Conservation (phyloP, 306 rosid species). For the Vigna radiata region DNA sequence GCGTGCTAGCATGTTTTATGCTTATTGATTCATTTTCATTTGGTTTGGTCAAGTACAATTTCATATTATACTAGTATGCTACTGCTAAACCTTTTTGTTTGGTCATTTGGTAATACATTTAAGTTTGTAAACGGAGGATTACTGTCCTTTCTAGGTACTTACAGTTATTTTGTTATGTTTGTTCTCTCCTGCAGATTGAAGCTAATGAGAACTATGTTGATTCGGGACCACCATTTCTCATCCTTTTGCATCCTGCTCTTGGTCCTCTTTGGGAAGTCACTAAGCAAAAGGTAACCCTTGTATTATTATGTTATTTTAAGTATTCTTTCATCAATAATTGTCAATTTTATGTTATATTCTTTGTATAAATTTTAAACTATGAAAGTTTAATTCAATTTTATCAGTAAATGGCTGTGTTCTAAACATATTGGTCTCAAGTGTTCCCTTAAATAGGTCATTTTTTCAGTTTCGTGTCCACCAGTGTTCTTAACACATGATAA, state of each 20-base stretch:
- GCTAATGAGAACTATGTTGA: conserved; percentile 71
- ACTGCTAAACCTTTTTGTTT: background rate
- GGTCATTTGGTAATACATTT: conserved; percentile 34
- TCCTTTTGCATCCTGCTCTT: conserved; percentile 93
- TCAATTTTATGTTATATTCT: conserved; percentile 31
- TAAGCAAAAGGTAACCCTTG: conserved; percentile 73
- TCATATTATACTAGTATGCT: conserved; percentile 37
- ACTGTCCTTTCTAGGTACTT: conserved; percentile 12
- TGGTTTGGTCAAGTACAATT: conserved; percentile 37
- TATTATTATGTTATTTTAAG: conserved; percentile 29
- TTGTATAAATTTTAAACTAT: conserved; percentile 6
- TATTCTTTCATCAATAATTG: conserved; percentile 23
- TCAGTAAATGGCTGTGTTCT: background rate
- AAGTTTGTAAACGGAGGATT: conserved; percentile 30
- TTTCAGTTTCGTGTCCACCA: background rate
- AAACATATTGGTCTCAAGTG: conserved; percentile 24
- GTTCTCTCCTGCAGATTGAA: conserved; percentile 67
- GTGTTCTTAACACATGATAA: conserved; percentile 21
- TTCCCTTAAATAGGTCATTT: conserved; percentile 5
- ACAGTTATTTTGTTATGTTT: conserved; percentile 27
- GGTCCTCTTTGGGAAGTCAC: conserved; percentile 99
- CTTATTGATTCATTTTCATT: conserved; percentile 26
- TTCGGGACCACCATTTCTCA: conserved; percentile 94
- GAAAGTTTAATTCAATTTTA: conserved; percentile 9
- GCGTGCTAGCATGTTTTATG: conserved; percentile 9